Evolutionary conservation across 257 asterid species (phyloP).

Genomic region (Cinchona pubescens): DNA sequence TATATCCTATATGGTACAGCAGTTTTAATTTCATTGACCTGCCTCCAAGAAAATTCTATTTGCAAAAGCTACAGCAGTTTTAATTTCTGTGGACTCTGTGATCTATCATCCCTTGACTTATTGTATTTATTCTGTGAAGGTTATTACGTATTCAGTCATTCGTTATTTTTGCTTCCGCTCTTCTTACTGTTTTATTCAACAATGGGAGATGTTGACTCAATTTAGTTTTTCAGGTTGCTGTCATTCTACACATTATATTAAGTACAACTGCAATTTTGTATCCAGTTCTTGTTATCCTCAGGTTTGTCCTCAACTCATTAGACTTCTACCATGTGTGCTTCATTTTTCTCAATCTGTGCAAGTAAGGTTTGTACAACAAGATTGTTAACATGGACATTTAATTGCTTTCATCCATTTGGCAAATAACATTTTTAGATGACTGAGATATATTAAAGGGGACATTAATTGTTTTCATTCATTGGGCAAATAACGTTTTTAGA

Average conservation of each 20-base stretch:
- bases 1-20: too few species aligned
- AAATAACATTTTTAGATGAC: not conserved
- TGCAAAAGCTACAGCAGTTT: not conserved
- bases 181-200: not conserved
- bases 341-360: not conserved
- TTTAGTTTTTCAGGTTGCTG: slow-evolving; percentile 57
- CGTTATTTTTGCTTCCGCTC: not conserved
- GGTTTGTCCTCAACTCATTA: slow-evolving; percentile 48
- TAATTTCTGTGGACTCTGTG: too few species aligned
- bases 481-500: not conserved
- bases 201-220: not conserved
- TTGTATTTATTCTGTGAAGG: not conserved
- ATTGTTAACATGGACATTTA: not conserved
- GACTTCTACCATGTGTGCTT: not conserved
- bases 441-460: not conserved
- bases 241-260: slow-evolving; percentile 62
- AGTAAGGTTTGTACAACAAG: not conserved
- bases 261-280: slow-evolving; percentile 63
- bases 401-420: not conserved
- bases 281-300: slow-evolving; percentile 84
- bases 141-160: not conserved
- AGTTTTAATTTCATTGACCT: too few species aligned
- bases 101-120: slow-evolving; percentile 2
- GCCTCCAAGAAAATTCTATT: not conserved
- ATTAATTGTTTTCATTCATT: not conserved